phyloP scores from a whole-genome alignment of 2,329 filamentous ascomycete genomes.

The Amesomyces nigricolor region DNA sequence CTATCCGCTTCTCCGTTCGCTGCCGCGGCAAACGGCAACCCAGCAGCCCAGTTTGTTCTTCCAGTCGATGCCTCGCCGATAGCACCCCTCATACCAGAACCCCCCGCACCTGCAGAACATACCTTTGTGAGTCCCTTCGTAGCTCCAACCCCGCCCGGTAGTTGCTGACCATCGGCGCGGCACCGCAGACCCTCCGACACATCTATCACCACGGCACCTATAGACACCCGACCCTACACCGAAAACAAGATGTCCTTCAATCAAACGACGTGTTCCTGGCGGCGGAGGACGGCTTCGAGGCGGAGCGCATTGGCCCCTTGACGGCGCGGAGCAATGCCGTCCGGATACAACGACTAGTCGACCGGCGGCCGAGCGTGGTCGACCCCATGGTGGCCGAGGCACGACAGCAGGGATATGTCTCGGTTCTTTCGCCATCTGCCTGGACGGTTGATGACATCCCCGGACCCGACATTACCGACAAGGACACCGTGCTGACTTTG shows the following conservation, averaged over 20 bases:
- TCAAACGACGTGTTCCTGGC: constrained; percentile 57
- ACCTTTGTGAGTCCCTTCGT: constrained; percentile 41
- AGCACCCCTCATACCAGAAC: constrained; percentile 37
- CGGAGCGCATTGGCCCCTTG: constrained; percentile 48
- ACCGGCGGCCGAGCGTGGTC: constrained; percentile 70
- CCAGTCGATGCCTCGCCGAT: constrained; percentile 41
- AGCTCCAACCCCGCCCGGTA: not conserved
- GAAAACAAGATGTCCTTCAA: constrained; percentile 62
- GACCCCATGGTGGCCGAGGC: constrained; percentile 72
- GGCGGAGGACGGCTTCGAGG: constrained; percentile 51
- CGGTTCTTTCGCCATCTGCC: constrained; percentile 62
- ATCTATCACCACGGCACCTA: constrained; percentile 89
- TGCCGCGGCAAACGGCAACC: constrained; percentile 27
- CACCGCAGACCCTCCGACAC: constrained; percentile 63
- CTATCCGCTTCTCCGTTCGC: constrained; percentile 42
- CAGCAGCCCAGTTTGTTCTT: constrained; percentile 40
- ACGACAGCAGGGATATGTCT: constrained; percentile 60
- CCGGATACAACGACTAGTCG: constrained; percentile 73
- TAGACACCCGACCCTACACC: constrained; percentile 69
- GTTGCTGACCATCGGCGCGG: constrained; percentile 10
- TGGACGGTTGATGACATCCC: constrained; percentile 78
- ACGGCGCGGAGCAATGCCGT: constrained; percentile 58
- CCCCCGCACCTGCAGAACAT: constrained; percentile 48
- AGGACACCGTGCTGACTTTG: constrained; percentile 74
- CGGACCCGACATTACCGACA: constrained; percentile 79